Base-by-base conservation (phyloP, 139 green algal species). In the Coccomyxa sp. region DNA sequence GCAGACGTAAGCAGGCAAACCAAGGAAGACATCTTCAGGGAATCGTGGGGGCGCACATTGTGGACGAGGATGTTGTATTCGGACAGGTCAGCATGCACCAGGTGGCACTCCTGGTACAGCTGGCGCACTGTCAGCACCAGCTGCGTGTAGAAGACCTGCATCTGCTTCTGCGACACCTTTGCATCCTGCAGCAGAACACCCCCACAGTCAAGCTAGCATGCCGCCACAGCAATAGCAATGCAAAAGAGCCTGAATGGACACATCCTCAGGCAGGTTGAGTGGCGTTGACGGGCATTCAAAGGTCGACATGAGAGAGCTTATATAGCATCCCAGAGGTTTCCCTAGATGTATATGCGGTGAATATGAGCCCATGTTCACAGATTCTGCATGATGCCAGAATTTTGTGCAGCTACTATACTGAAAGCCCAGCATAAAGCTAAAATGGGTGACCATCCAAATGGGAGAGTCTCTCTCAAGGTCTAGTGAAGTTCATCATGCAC, bases 31-130 rank as follows among this genome's bases (percentile, higher is more conserved):
- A n/a, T n/a, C n/a, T n/a, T n/a, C n/a, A n/a, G 63, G 10, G 1
- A 71, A 25, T 3, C 63, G 63, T 71, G 1, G 18, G 21, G 21
- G 4, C 18, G 10, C 18, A 71, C 18, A 25, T 71, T 71, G 63
- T 71, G 63, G 63, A 71, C 92, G 25, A 98, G 88, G 79, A 99
- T 95, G 91, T 99, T 99, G 91, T 98, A 98, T 89, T 99, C 97
- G 75, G 89, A 96, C 27, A 99, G 91, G 87, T 99, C 97, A 18
- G 90, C 97, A 84, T 99, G 97, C 82, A 99, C 97, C 76, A 99
- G 93, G 21, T 88, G 84, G 88, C 94, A 98, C 76, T 94, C 90
- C 83, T 98, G 92, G 84, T 97, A 98, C 92, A 98, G 88, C 31
- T 32, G 82, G 51, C 94, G 88, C 71, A 97, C 31, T 45, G 96